These are phyloP conservation scores for Saprolegnia parasitica DNA, from an alignment of 352 stramenopile genomes.

Conservation along the genomic window DNA sequence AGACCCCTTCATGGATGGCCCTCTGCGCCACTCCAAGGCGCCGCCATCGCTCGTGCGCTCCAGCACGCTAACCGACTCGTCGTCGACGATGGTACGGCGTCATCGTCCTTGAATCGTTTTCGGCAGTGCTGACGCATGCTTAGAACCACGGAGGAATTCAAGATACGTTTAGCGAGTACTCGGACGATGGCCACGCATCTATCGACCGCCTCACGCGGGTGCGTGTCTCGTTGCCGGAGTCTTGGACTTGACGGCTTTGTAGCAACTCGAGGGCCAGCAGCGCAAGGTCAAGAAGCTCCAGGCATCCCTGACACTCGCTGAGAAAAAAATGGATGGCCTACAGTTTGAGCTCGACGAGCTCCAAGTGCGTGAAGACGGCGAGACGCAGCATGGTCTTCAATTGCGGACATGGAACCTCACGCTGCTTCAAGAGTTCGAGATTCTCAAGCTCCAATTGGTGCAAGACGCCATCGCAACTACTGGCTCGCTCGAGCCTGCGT, in stretches of 20 bases:
- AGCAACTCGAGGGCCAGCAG: slow-evolving; percentile 14
- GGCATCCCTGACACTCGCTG: background rate
- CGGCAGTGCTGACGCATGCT: background rate
- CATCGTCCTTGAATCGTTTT: too few relatives aligned
- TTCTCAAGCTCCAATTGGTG: slow-evolving; percentile 17
- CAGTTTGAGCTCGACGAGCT: slow-evolving; percentile 17
- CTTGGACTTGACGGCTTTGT: background rate
- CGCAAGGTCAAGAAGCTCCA: slow-evolving; percentile 6
- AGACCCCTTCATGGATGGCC: background rate
- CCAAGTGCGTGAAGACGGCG: slow-evolving; percentile 19
- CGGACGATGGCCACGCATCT: slow-evolving; percentile 17
- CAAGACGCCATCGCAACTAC: slow-evolving; percentile 1
- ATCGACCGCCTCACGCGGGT: slow-evolving; percentile 2
- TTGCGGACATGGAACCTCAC: slow-evolving; percentile 19
- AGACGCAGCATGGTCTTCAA: slow-evolving; percentile 21
- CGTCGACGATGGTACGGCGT: slow-evolving; percentile 13
- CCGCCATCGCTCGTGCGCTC: slow-evolving; percentile 10
- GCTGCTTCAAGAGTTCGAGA: slow-evolving; percentile 24
- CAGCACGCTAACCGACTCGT: slow-evolving; percentile 23
- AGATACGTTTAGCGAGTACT: slow-evolving; percentile 25
- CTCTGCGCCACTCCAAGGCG: background rate
- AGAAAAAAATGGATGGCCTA: slow-evolving; percentile 16
- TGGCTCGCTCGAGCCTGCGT: slow-evolving; percentile 5
- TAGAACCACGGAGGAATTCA: background rate
- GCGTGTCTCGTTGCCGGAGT: background rate